Evolutionary conservation across 805 yeast genomes (phyloP), one percentile per base, ranked within the genome.

Genomic region (Kodamaea nitidulidarum): DNA sequence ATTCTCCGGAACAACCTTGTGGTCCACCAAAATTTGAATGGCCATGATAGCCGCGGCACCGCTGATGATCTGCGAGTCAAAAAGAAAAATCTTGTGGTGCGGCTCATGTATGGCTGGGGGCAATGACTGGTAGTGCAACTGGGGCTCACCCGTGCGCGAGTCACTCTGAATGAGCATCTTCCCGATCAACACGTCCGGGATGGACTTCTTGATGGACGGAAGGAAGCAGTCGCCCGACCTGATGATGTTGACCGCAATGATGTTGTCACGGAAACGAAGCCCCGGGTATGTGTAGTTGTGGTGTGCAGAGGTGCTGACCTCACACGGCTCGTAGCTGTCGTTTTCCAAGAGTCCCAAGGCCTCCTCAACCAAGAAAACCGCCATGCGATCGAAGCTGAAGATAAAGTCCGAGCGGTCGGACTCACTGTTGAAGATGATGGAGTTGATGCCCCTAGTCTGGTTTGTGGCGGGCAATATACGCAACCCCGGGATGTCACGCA

Each of bases 31-130:
- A 3, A 91, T 88, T 51, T 88, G 93, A 32, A 87, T 77, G 0
- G 97, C 95, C 98, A 91, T 93, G 31, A 88, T 84, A 1, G 90
- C 81, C 0, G 95, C 95, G 0, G 96, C 95, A 2, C 98, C 98
- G 21, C 95, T 81, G 22, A 87, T 81, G 35, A 88, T 71, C 56
- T 91, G 96, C 0, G 95, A 87, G 55, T 91, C 97, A 53, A 87
- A 76, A 35, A 91, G 61, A 7, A 91, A 61, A 1, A 87, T 78
- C 44, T 74, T 76, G 25, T 65, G 58, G 29, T 53, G 44, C 1
- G 36, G 28, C 0, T 41, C 42, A 3, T 38, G 44, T 11, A 67
- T 50, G 7, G 52, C 51, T 0, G 60, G 55, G 0, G 97, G 96
- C 27, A 91, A 61, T 16, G 78, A 74, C 47, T 84, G 83, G n/a